A percentile compares a stretch with the other conserved stretches of the same genome.
phyloP scores from a whole-genome alignment of 139 green algal genomes.

The Chlamydomonas applanata region DNA sequence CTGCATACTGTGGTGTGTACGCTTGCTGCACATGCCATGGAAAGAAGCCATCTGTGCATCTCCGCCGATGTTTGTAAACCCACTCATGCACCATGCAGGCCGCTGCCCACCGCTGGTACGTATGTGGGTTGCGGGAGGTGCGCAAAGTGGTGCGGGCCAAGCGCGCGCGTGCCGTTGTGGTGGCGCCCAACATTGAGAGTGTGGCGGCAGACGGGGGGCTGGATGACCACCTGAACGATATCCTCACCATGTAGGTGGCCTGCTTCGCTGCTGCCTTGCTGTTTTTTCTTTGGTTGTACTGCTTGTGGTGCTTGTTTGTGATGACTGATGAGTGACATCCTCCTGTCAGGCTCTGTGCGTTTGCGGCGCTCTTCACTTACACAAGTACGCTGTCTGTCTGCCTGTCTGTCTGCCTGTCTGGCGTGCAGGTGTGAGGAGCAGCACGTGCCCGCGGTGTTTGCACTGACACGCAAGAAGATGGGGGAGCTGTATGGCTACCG shows the following conservation, averaged over 20 bases:
- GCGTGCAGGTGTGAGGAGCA: slow-evolving; percentile 27
- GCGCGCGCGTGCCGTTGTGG: slow-evolving; percentile 52
- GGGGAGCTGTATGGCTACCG: slow-evolving; percentile 76
- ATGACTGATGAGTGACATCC: too few species aligned
- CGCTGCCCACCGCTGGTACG: slow-evolving; percentile 43
- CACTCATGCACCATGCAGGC: slow-evolving; percentile 3
- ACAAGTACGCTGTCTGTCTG: not conserved
- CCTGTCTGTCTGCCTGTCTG: not conserved
- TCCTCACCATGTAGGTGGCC: slow-evolving; percentile 50
- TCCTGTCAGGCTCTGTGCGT: too few species aligned
- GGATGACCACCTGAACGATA: slow-evolving; percentile 53
- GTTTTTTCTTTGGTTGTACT: too few species aligned
- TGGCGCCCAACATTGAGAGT: slow-evolving; percentile 79
- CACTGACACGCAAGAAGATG: slow-evolving; percentile 75
- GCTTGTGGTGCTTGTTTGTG: too few species aligned
- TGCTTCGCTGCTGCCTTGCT: too few species aligned
- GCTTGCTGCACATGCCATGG: too few species aligned
- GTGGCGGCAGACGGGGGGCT: slow-evolving; percentile 55
- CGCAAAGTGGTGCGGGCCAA: slow-evolving; percentile 61
- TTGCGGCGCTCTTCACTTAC: not conserved
- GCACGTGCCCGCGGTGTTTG: slow-evolving; percentile 65
- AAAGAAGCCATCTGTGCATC: too few species aligned
- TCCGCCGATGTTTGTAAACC: too few species aligned
- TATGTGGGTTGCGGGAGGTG: slow-evolving; percentile 67
- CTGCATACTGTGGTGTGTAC: too few species aligned